These are phyloP conservation scores for Luffa acutangula DNA, from an alignment of 306 rosid genomes.

Conservation along the genomic window DNA sequence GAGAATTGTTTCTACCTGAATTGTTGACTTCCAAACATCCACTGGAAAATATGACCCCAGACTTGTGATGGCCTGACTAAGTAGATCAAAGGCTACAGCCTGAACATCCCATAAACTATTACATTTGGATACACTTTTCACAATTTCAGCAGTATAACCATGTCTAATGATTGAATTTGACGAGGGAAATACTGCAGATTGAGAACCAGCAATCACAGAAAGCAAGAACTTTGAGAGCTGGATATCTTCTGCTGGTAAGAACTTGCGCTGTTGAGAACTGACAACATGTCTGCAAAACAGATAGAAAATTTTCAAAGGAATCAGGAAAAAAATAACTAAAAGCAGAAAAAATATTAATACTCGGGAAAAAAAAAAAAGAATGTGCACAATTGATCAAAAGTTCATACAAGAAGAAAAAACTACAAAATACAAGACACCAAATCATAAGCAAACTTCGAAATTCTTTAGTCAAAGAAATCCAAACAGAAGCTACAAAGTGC, in stretches of 20 bases:
- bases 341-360: not conserved
- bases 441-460: not conserved
- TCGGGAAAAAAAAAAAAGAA: not conserved
- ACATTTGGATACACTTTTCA: slow-evolving; percentile 27
- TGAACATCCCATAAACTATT: slow-evolving; percentile 55
- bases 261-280: slow-evolving; percentile 32
- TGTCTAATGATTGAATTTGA: slow-evolving; percentile 21
- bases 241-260: slow-evolving; percentile 38
- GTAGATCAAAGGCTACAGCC: slow-evolving; percentile 55
- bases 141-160: slow-evolving; percentile 18
- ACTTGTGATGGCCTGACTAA: slow-evolving; percentile 61
- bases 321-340: not conserved
- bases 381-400: not conserved
- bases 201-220: slow-evolving; percentile 42
- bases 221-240: slow-evolving; percentile 58
- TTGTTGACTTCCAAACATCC: slow-evolving; percentile 58
- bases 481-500: not conserved
- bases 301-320: slow-evolving; percentile 5
- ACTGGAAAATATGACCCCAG: slow-evolving; percentile 42
- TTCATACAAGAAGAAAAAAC: not conserved
- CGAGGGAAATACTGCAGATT: slow-evolving; percentile 27
- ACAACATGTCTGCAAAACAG: slow-evolving; percentile 37
- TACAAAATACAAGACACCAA: not conserved
- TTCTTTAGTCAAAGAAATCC: not conserved
- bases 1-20: slow-evolving; percentile 43